A percentile compares a stretch with the other conserved stretches of the same genome.
Conservation (phyloP, 164 flowering plant species). For the Stephania japonica region DNA sequence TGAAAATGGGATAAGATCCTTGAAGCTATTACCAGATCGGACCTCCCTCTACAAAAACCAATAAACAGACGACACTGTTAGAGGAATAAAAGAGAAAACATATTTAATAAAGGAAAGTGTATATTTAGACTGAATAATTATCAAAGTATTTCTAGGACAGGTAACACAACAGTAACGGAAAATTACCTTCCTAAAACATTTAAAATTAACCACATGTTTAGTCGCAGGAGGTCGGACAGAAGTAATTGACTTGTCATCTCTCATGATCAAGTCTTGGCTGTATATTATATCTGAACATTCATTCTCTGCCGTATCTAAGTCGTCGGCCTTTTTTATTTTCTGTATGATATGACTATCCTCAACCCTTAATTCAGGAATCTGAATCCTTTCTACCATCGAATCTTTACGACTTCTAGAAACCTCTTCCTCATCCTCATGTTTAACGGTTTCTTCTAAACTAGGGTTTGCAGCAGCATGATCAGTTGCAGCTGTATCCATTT, state of each 20-base stretch:
- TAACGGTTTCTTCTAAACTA: slow-evolving; percentile 17
- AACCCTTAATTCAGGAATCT: slow-evolving; percentile 6
- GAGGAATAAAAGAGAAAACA: not conserved
- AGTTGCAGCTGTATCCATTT: slow-evolving; percentile 50
- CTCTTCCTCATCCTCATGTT: slow-evolving; percentile 20
- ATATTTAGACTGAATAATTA: not conserved
- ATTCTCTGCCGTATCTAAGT: slow-evolving; percentile 23
- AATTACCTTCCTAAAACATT: slow-evolving; percentile 75
- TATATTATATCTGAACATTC: slow-evolving; percentile 53
- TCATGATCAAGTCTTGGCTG: slow-evolving; percentile 62
- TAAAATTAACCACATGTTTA: slow-evolving; percentile 46
- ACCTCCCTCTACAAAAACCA: slow-evolving; percentile 21
- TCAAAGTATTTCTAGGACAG: not conserved
- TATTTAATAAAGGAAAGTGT: not conserved
- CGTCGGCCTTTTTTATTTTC: slow-evolving; percentile 28
- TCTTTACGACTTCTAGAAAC: slow-evolving; percentile 13
- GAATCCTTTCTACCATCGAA: slow-evolving; percentile 10
- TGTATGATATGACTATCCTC: slow-evolving; percentile 14
- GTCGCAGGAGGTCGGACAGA: slow-evolving; percentile 15
- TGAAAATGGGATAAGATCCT: slow-evolving; percentile 66
- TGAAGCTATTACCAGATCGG: slow-evolving; percentile 70
- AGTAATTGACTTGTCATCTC: slow-evolving; percentile 22
- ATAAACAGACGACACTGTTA: slow-evolving; percentile 5
- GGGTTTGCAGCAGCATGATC: slow-evolving; percentile 18
- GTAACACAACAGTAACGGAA: not conserved